Base-by-base conservation (phyloP, 2,329 filamentous ascomycete species). In the Scolecobasidium constrictum region DNA sequence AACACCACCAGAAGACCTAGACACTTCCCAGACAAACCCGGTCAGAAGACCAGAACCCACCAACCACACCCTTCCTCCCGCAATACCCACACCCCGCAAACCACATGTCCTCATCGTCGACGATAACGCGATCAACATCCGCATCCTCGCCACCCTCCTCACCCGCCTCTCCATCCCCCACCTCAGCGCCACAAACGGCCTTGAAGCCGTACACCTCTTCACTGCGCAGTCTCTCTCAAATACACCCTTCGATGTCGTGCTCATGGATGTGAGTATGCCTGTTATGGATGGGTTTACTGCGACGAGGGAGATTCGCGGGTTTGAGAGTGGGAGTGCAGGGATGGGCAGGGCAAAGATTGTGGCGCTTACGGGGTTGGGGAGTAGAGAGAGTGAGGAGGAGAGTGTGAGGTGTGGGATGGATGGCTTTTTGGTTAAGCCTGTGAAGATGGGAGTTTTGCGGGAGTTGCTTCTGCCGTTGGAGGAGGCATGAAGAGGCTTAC, bases 221-320 rank as follows among this genome's bases (percentile, higher is more conserved):
- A 31, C 26, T 9, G 9, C 9, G n/a, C 9, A n/a, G 9, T n/a
- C n/a, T n/a, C 11, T 13, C 9, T 11, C 34, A 11, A 9, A 36
- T 9, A 7, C 11, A 31, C 26, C 26, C n/a, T 31, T 31, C n/a
- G n/a, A n/a, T n/a, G n/a, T 31, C n/a, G 26, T 62, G 2, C 50
- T 63, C 13, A 62, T 68, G 65, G 73, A 77, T 48, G 65, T 75
- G 4, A 68, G 63, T 53, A 77, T 77, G 73, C 73, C 73, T 0
- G 58, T 75, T 3, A 67, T 76, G 49, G 66, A 76, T 48, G 67
- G 67, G 2, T 53, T 70, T 40, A 55, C 57, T 21, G 64, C 66
- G 9, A 69, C 67, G 1, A 52, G 56, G 11, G 54, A 56, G 7
- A 70, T 71, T 38, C 63, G 67, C 31, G 47, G 47, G 3, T 43